Evolutionary conservation across 164 flowering plant genomes (phyloP).

Genomic region (Stephania yunnanensis): DNA sequence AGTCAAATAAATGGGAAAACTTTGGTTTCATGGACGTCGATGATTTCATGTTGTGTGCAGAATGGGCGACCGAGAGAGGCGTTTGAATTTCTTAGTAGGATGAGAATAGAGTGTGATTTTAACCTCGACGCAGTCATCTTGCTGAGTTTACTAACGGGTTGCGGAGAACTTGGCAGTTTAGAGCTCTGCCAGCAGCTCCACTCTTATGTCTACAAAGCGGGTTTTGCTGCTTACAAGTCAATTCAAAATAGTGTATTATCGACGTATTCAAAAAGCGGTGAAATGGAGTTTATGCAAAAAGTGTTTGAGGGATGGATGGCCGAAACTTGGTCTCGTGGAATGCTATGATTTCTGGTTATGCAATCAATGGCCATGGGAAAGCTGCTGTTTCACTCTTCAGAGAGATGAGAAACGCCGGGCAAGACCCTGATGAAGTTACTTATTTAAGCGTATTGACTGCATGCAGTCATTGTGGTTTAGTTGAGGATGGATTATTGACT

Average conservation of each 20-base stretch:
- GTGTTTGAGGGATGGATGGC: background rate
- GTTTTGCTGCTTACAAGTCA: background rate
- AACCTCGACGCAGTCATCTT: background rate
- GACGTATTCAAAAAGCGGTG: background rate
- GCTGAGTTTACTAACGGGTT: background rate
- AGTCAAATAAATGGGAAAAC: too few species aligned
- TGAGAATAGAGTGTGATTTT: background rate
- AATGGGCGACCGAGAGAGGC: background rate
- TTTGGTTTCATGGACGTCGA: background rate
- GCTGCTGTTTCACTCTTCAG: constrained; percentile 29
- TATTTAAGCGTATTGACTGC: constrained; percentile 32
- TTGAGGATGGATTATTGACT: constrained; percentile 32
- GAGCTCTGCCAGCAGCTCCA: background rate
- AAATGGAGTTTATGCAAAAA: background rate
- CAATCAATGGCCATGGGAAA: constrained; percentile 36
- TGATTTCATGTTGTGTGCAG: constrained; percentile 17
- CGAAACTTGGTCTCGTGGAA: constrained; percentile 19
- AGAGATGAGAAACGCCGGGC: constrained; percentile 25
- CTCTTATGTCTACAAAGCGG: background rate
- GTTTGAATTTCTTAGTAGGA: background rate
- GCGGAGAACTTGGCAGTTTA: background rate
- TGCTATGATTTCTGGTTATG: constrained; percentile 34
- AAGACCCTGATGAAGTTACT: constrained; percentile 27
- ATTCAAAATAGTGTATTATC: background rate
- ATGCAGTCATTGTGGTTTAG: constrained; percentile 40